phyloP scores from a whole-genome alignment of 2,329 filamentous ascomycete species.

The Xylariaceae sp. region DNA sequence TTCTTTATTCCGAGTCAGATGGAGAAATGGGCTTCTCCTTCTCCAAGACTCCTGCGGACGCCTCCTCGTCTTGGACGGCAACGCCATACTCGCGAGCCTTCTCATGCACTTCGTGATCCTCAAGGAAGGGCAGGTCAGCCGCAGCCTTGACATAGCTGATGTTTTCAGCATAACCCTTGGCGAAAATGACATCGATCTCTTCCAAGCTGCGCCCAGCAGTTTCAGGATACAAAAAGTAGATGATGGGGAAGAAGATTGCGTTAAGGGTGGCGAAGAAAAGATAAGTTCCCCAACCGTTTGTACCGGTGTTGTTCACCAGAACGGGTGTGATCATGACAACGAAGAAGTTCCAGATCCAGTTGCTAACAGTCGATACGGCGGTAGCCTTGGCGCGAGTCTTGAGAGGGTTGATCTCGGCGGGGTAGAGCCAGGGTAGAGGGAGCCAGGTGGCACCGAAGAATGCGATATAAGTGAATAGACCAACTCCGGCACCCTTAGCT shows the following conservation, averaged over 20 bases:
- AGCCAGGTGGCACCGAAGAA: slow-evolving; percentile 66
- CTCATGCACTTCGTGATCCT: slow-evolving; percentile 49
- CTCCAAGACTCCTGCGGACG: too few species aligned
- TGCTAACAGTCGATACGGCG: slow-evolving; percentile 50
- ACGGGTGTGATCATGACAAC: slow-evolving; percentile 63
- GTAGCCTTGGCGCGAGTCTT: slow-evolving; percentile 46
- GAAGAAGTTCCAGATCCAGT: slow-evolving; percentile 52
- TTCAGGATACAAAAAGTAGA: slow-evolving; percentile 54
- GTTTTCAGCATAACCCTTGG: slow-evolving; percentile 56
- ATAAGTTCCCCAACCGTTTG: slow-evolving; percentile 45
- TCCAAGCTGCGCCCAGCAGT: slow-evolving; percentile 49
- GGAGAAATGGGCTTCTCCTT: too few species aligned
- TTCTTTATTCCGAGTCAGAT: too few species aligned
- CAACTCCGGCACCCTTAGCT: slow-evolving; percentile 66
- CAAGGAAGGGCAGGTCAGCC: slow-evolving; percentile 53
- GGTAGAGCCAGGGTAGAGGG: slow-evolving; percentile 60
- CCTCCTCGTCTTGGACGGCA: slow-evolving; percentile 18
- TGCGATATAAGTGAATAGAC: slow-evolving; percentile 67
- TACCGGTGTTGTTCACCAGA: slow-evolving; percentile 53
- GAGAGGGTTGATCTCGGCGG: slow-evolving; percentile 53
- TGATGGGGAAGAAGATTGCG: slow-evolving; percentile 42
- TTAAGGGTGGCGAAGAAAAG: slow-evolving; percentile 48
- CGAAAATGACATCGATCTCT: slow-evolving; percentile 59
- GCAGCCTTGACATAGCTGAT: slow-evolving; percentile 61
- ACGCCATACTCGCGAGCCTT: slow-evolving; percentile 39